phyloP scores from a whole-genome alignment of 2,329 filamentous ascomycete genomes.

The Ascochyta fabae region DNA sequence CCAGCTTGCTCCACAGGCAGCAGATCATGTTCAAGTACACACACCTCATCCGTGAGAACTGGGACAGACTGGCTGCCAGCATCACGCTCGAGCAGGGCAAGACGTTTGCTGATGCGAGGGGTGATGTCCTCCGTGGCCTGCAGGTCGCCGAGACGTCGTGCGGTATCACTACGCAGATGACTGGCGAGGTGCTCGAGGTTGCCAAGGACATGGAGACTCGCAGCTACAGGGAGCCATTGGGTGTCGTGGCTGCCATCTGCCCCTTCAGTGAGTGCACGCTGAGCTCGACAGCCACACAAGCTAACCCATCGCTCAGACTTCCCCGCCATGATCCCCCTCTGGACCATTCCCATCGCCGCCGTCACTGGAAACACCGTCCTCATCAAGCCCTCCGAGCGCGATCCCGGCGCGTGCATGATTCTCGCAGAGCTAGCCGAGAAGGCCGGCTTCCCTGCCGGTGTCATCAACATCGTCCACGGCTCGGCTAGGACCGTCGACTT shows the following conservation, averaged over 20 bases:
- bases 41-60: constrained; percentile 79
- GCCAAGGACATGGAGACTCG: constrained; percentile 90
- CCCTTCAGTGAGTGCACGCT: constrained; percentile 72
- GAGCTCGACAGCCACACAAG: background rate
- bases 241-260: constrained; percentile 83
- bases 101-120: constrained; percentile 82
- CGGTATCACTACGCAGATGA: constrained; percentile 79
- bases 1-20: constrained; percentile 75
- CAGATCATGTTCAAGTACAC: constrained; percentile 90
- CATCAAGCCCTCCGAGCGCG: constrained; percentile 85
- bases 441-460: constrained; percentile 81
- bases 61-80: constrained; percentile 82
- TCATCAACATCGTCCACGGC: constrained; percentile 84
- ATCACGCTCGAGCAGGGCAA: constrained; percentile 90
- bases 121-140: constrained; percentile 80
- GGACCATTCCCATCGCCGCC: constrained; percentile 85
- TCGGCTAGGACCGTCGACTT: constrained; percentile 83
- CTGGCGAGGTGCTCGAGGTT: constrained; percentile 83
- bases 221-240: constrained; percentile 80
- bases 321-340: constrained; percentile 91
- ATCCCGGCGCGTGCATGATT: constrained; percentile 85
- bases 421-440: constrained; percentile 79
- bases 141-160: constrained; percentile 86
- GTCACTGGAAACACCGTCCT: constrained; percentile 84
- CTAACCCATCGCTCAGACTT: constrained; percentile 66